phyloP scores from a whole-genome alignment of 371 early-diverging fungal genomes.

The Haplosporangium sp. region DNA sequence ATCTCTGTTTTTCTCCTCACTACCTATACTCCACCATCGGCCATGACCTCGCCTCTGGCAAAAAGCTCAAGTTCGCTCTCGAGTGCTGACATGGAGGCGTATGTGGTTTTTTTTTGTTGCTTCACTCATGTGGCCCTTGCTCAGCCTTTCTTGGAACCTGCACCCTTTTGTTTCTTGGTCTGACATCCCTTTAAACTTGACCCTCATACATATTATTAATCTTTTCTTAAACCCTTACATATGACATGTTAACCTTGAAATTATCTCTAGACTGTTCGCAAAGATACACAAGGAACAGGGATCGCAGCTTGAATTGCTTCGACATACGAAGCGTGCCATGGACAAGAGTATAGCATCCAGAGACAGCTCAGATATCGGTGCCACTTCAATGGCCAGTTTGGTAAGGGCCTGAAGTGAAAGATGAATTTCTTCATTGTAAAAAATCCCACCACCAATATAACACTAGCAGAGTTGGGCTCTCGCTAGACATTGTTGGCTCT shows the following conservation, averaged over 20 bases:
- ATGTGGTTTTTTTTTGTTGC: conserved; percentile 7
- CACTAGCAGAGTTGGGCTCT: background rate
- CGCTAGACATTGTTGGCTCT: background rate
- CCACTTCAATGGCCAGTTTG: conserved; percentile 40
- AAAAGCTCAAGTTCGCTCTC: conserved; percentile 45
- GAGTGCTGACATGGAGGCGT: conserved; percentile 54
- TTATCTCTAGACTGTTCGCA: conserved; percentile 30
- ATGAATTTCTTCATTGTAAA: background rate
- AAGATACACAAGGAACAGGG: conserved; percentile 55
- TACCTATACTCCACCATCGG: background rate
- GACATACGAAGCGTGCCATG: conserved; percentile 56
- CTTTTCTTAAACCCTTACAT: too few relatives aligned
- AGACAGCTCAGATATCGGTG: conserved; percentile 24
- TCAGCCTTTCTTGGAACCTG: background rate
- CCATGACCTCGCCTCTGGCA: conserved; percentile 48
- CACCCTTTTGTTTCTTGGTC: background rate
- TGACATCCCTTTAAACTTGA: background rate
- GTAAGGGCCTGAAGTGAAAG: conserved; percentile 25
- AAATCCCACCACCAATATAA: too few relatives aligned
- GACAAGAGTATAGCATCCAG: conserved; percentile 36
- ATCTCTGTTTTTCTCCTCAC: background rate
- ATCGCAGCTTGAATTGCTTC: conserved; percentile 38
- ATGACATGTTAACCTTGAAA: background rate
- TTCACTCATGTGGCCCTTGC: background rate
- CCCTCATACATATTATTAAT: background rate